A percentile compares a stretch with the other conserved stretches of the same genome.
Evolutionary conservation across 2,329 filamentous ascomycete genomes (phyloP).

Genomic region (Claviceps africana): DNA sequence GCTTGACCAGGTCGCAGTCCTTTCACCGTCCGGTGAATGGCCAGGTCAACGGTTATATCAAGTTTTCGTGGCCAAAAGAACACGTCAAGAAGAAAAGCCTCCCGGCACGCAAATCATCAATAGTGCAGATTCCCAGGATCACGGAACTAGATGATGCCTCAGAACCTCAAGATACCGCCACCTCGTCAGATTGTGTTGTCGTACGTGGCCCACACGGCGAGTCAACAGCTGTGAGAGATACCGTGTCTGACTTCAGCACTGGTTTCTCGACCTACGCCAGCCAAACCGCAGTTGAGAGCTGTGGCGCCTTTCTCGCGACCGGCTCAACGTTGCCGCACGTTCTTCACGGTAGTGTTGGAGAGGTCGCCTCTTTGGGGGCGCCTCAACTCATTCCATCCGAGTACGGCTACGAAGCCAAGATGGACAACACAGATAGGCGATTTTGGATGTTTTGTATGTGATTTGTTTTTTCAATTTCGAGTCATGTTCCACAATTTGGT

Average conservation of each 20-base stretch:
- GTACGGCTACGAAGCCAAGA: conserved; percentile 19
- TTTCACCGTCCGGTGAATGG: conserved; percentile 20
- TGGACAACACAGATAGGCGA: conserved; percentile 20
- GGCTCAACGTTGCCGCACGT: background rate
- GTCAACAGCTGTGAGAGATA: background rate
- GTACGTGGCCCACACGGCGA: background rate
- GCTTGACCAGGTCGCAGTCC: conserved; percentile 10
- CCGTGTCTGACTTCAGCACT: background rate
- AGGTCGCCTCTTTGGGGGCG: conserved; percentile 4
- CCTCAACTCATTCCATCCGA: conserved; percentile 13
- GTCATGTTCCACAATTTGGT: background rate
- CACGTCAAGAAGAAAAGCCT: background rate
- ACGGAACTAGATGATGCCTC: conserved; percentile 1
- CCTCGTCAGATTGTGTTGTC: background rate
- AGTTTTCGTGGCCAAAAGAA: conserved; percentile 21
- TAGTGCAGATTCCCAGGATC: background rate
- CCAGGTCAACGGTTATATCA: conserved; percentile 24
- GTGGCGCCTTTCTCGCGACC: background rate
- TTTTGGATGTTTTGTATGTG: conserved; percentile 23
- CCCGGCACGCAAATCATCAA: background rate
- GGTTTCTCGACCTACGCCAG: background rate
- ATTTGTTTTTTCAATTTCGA: background rate
- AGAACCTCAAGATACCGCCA: background rate
- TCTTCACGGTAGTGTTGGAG: background rate
- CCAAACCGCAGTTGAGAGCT: background rate